Percentiles rank a stretch among this genome's conserved stretches.
Conservation (phyloP, 23 red algal genomes). For the Chondrus crispus region DNA sequence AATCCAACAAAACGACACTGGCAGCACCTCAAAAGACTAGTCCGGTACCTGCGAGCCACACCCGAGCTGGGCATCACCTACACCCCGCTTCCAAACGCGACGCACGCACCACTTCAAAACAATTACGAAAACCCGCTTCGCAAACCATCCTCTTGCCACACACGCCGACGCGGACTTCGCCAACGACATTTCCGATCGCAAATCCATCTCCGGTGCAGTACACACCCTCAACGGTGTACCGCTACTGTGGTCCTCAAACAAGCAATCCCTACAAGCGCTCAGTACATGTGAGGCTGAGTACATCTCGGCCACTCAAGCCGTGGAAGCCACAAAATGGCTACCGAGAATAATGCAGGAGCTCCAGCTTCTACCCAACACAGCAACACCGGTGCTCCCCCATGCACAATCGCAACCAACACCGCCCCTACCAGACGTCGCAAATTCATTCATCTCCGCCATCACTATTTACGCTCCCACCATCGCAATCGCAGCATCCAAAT, state of each 20-base stretch:
- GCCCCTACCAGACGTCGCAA: neutral
- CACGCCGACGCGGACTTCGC: conserved; percentile 26
- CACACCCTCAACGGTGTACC: neutral
- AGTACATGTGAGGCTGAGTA: neutral
- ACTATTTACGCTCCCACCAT: neutral
- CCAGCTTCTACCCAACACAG: neutral
- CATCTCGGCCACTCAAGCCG: neutral
- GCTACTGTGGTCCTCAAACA: neutral
- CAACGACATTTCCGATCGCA: neutral
- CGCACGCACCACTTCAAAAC: no score
- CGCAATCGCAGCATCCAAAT: neutral
- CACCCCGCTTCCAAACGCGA: no score
- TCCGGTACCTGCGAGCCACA: neutral
- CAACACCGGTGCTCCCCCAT: neutral
- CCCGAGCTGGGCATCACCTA: neutral
- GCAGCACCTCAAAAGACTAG: neutral
- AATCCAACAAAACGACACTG: neutral
- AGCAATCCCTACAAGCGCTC: neutral
- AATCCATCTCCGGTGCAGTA: neutral
- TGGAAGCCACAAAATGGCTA: neutral
- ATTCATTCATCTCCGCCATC: neutral
- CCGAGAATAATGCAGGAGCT: neutral
- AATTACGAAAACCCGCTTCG: neutral
- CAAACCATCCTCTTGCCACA: neutral
- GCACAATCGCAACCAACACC: neutral